Percentiles rank a stretch among this genome's conserved stretches.
Conservation (phyloP, 169 alveolate species). For the Babesia bigemina region DNA sequence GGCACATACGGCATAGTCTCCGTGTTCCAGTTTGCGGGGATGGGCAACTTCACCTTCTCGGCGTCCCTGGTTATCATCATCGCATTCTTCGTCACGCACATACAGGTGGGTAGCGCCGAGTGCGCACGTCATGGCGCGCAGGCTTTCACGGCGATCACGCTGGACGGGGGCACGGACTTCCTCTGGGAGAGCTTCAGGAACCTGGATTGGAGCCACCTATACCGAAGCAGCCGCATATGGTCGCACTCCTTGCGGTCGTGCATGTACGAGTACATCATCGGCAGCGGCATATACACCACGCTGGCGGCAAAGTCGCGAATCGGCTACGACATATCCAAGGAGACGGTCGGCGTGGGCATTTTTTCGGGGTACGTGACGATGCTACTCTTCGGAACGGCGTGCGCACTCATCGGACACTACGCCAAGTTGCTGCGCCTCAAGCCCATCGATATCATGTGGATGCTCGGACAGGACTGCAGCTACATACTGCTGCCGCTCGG, state of each 20-base stretch:
- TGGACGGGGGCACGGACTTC: slow-evolving; percentile 55
- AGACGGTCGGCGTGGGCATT: slow-evolving; percentile 62
- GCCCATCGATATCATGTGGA: slow-evolving; percentile 51
- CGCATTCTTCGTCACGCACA: slow-evolving; percentile 64
- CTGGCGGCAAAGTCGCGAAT: slow-evolving; percentile 70
- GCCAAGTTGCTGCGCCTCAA: slow-evolving; percentile 9
- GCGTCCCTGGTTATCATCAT: slow-evolving; percentile 69
- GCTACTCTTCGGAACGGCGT: slow-evolving; percentile 47
- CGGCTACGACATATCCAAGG: slow-evolving; percentile 65
- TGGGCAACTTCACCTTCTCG: slow-evolving; percentile 73
- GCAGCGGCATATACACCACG: slow-evolving; percentile 76
- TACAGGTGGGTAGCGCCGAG: slow-evolving; percentile 48
- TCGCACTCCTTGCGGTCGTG: slow-evolving; percentile 74
- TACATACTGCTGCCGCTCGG: slow-evolving; percentile 63
- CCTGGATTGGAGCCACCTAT: slow-evolving; percentile 60
- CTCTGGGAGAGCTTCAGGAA: slow-evolving; percentile 41
- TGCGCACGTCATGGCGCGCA: neutral
- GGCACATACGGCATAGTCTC: slow-evolving; percentile 55
- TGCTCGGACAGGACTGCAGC: slow-evolving; percentile 66
- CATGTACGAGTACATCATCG: slow-evolving; percentile 74
- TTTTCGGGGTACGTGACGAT: slow-evolving; percentile 55
- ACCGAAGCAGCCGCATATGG: slow-evolving; percentile 72
- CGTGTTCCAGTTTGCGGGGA: slow-evolving; percentile 65
- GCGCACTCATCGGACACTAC: slow-evolving; percentile 56
- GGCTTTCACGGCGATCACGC: slow-evolving; percentile 30